Percentiles rank a stretch among this genome's conserved stretches.
Evolutionary conservation across 495 filamentous ascomycete genomes (phyloP).

Genomic region (Hypoxylon cercidicola): DNA sequence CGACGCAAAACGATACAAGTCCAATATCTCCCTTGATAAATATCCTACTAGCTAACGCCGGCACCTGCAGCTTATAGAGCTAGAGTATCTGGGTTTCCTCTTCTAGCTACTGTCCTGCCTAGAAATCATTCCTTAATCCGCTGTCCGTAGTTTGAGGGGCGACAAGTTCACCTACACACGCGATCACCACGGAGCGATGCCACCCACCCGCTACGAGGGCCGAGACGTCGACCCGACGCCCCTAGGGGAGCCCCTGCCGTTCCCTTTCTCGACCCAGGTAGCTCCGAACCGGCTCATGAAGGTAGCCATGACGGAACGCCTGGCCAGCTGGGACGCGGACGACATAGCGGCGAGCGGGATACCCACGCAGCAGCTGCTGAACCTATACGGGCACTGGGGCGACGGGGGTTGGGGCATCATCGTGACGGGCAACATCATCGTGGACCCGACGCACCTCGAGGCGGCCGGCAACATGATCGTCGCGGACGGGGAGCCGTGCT

Average conservation of each 20-base stretch:
- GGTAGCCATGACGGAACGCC: constrained; percentile 70
- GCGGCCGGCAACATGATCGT: constrained; percentile 69
- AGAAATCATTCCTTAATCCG: background rate
- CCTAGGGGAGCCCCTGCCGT: constrained; percentile 65
- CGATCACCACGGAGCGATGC: constrained; percentile 18
- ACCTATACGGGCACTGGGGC: constrained; percentile 70
- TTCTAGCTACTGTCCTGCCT: background rate
- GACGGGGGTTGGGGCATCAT: constrained; percentile 67
- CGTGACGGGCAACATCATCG: constrained; percentile 72
- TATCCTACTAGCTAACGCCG: too few species aligned
- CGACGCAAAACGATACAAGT: background rate
- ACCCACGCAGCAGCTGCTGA: constrained; percentile 66
- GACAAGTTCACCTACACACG: too few species aligned
- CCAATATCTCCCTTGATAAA: background rate
- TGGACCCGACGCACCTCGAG: constrained; percentile 69
- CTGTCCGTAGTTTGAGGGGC: background rate
- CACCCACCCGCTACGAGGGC: constrained; percentile 29
- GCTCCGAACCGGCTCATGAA: constrained; percentile 72
- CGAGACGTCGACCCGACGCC: constrained; percentile 52
- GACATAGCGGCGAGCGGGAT: constrained; percentile 64
- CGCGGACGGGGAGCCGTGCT: constrained; percentile 53
- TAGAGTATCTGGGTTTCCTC: too few species aligned
- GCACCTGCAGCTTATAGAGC: too few species aligned
- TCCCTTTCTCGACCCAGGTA: constrained; percentile 65
- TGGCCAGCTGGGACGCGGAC: constrained; percentile 66